Conservation (phyloP, 192 early-diverging fungal species). For the Rhizophagus sp. region DNA sequence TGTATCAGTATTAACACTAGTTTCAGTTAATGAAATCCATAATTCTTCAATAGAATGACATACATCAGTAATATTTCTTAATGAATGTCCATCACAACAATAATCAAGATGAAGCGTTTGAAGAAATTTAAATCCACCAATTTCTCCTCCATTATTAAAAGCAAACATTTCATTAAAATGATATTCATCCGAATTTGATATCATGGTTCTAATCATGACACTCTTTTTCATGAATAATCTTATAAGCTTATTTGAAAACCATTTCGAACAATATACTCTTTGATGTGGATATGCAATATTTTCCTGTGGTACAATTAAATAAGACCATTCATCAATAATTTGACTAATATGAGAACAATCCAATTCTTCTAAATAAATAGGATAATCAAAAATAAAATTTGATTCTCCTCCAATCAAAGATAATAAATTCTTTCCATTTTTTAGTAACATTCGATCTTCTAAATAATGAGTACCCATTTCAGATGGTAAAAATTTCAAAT, state of each 20-base stretch:
- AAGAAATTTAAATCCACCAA: background rate
- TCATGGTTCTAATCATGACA: background rate
- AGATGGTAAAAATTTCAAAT: background rate
- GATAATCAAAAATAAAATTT: background rate
- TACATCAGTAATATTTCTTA: background rate
- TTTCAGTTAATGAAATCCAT: slow-evolving; percentile 2
- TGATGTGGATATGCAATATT: background rate
- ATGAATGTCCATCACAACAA: background rate
- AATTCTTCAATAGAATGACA: slow-evolving; percentile 7
- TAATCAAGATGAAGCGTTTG: background rate
- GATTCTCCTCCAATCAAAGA: background rate
- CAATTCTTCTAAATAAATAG: background rate
- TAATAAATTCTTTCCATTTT: background rate
- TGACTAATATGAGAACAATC: background rate
- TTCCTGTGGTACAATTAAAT: background rate
- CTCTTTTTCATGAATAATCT: background rate
- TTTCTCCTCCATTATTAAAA: background rate
- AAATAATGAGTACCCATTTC: background rate
- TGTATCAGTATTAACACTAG: background rate
- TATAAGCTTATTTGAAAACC: slow-evolving; percentile 4
- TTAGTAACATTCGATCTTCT: background rate
- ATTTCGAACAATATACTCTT: background rate
- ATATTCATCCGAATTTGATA: background rate
- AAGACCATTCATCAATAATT: background rate
- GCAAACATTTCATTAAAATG: background rate